Conservation (phyloP, 805 yeast genomes). For the Schwanniomyces occidentalis region DNA sequence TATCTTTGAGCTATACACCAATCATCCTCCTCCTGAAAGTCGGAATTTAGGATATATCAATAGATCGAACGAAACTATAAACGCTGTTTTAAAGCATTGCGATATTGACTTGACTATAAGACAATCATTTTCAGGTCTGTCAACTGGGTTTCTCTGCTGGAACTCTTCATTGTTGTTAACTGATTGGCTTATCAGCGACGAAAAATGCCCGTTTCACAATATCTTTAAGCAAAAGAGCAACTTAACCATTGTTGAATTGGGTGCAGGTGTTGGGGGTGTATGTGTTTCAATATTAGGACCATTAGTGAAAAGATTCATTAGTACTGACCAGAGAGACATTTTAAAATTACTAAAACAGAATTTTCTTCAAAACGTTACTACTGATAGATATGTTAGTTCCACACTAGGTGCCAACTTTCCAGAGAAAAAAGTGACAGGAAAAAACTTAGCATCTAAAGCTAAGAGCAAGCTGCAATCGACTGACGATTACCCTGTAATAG, state of each 20-base stretch:
- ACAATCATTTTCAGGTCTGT: constrained; percentile 35
- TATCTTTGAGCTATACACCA: constrained; percentile 31
- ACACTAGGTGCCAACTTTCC: constrained; percentile 4
- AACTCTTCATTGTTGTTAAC: constrained; percentile 46
- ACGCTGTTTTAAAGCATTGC: constrained; percentile 18
- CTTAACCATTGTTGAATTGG: constrained; percentile 51
- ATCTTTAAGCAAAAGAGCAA: constrained; percentile 7
- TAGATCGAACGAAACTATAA: constrained; percentile 21
- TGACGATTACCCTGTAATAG: constrained; percentile 27
- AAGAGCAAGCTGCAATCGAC: neutral
- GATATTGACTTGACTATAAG: constrained; percentile 27
- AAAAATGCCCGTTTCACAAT: constrained; percentile 24
- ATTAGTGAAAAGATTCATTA: constrained; percentile 39
- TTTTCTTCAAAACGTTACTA: constrained; percentile 37
- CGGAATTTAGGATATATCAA: constrained; percentile 40
- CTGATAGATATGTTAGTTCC: neutral
- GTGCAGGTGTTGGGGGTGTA: constrained; percentile 61
- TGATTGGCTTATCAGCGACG: constrained; percentile 50
- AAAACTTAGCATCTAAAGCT: constrained; percentile 6
- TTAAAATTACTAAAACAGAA: constrained; percentile 51
- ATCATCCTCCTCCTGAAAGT: constrained; percentile 22
- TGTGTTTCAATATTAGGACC: constrained; percentile 42
- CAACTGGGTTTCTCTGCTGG: constrained; percentile 70
- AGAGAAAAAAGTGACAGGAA: neutral
- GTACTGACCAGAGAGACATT: constrained; percentile 60